Evolutionary conservation across 768 basidiomycete species (phyloP).

Genomic region (Tulasnella calospora): DNA sequence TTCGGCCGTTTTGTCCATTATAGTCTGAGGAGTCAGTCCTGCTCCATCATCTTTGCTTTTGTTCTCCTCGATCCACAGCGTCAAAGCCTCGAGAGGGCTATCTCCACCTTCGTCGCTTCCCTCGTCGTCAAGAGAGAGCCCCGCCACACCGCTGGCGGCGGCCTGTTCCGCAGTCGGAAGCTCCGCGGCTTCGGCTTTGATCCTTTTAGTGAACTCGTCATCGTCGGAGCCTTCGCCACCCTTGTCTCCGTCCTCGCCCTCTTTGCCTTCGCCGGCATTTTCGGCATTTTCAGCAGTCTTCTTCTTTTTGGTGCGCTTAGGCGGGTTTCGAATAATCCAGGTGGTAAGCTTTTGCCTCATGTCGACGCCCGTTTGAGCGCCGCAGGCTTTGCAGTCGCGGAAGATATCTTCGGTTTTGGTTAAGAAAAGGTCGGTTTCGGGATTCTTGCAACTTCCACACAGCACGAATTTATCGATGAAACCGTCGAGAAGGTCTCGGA

Average conservation of each 20-base stretch:
- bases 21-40: slow-evolving; percentile 50
- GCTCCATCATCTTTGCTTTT: slow-evolving; percentile 45
- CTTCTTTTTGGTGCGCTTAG: slow-evolving; percentile 74
- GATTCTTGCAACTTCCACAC: slow-evolving; percentile 97
- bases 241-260: slow-evolving; percentile 49
- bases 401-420: slow-evolving; percentile 85
- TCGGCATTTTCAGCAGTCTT: slow-evolving; percentile 43
- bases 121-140: slow-evolving; percentile 57
- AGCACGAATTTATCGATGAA: slow-evolving; percentile 99
- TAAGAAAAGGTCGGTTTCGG: slow-evolving; percentile 92
- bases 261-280: slow-evolving; percentile 41
- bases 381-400: slow-evolving; percentile 98
- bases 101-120: slow-evolving; percentile 80
- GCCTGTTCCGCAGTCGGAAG: slow-evolving; percentile 55
- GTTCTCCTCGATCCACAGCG: slow-evolving; percentile 67
- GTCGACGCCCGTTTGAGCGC: slow-evolving; percentile 83
- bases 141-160: slow-evolving; percentile 50
- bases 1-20: slow-evolving; percentile 87
- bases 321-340: slow-evolving; percentile 97
- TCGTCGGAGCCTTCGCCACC: slow-evolving; percentile 51
- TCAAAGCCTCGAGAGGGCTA: slow-evolving; percentile 79
- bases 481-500: slow-evolving; percentile 89
- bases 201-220: slow-evolving; percentile 82
- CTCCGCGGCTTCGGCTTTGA: slow-evolving; percentile 83
- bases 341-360: slow-evolving; percentile 96